Base-by-base conservation (phyloP, 345 rosid genomes). In the Eucalyptus cloeziana region DNA sequence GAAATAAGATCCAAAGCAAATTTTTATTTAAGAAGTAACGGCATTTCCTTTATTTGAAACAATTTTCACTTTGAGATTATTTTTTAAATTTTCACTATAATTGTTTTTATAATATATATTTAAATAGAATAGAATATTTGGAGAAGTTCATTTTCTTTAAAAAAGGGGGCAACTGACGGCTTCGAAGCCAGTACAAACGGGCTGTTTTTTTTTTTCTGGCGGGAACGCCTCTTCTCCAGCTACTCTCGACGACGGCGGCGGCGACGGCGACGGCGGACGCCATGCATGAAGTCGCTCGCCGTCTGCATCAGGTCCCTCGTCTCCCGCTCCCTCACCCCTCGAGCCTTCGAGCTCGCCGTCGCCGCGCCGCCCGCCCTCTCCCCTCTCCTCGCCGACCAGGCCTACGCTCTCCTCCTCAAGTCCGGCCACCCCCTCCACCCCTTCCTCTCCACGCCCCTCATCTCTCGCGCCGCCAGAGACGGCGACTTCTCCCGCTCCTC, bases 381-480 rank as follows among this genome's bases (percentile, higher is more conserved):
- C 15, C 69, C 88, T 21, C 60, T 44, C 85, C 91, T 93, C 67
- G 90, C 91, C 1, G 94, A 91, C 83, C 93, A 91, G 89, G 89
- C 88, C 79, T 93, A 92, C 86, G 87, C 93, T 17, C 92, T 90
- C 62, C 89, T 91, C 86, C 40, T 91, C 56, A 93, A 92, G 67
- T 88, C 89, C 7, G 94, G 94, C 86, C 87, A 90, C 90, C 30
- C 88, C 86, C 92, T 93, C 54, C 62, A 89, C 87, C 92, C 91
- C 37, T 54, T 90, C 67, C 88, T 93, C 50, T 88, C 93, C 87
- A 83, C 91, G 25, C 16, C 87, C 45, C 94, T 93, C 86, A 91
- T 92, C 86, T 91, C 92, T 79, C 93, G 91, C 87, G 90, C 89
- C 90, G 85, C 91, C 87, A 91, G 87, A 64, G 33, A 37, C 12